Conservation (phyloP, 306 rosid genomes). For the Cucurbita pepo region DNA sequence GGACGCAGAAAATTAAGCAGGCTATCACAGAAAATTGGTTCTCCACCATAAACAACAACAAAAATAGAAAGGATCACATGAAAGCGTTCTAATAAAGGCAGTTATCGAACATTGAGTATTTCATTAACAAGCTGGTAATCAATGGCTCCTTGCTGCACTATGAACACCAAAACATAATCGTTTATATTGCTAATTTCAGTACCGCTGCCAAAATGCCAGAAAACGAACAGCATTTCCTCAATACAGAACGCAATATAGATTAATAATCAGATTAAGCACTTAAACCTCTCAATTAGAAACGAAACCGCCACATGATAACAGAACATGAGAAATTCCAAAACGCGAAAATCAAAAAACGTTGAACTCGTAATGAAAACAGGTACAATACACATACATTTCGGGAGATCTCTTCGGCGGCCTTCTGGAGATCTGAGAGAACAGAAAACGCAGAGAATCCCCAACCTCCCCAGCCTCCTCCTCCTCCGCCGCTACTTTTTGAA, state of each 20-base stretch:
- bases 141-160: neutral
- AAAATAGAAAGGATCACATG: neutral
- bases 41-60: neutral
- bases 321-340: neutral
- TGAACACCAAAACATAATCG: neutral
- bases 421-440: constrained; percentile 72
- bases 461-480: constrained; percentile 57
- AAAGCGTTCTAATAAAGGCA: neutral
- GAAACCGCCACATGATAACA: neutral
- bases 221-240: neutral
- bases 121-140: neutral
- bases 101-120: neutral
- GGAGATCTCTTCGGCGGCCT: constrained; percentile 88
- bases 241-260: neutral
- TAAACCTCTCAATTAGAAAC: neutral
- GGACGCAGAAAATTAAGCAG: neutral
- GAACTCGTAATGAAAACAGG: neutral
- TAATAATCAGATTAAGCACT: neutral
- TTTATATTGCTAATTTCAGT: neutral
- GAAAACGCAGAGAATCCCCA: constrained; percentile 74
- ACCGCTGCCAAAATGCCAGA: neutral
- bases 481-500: constrained; percentile 1
- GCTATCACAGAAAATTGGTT: neutral
- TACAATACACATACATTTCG: constrained; percentile 50
- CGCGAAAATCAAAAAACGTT: neutral